These are phyloP conservation scores for Ophiocordyceps robertsii DNA, from an alignment of 2,329 filamentous ascomycete species.

Conservation along the genomic window DNA sequence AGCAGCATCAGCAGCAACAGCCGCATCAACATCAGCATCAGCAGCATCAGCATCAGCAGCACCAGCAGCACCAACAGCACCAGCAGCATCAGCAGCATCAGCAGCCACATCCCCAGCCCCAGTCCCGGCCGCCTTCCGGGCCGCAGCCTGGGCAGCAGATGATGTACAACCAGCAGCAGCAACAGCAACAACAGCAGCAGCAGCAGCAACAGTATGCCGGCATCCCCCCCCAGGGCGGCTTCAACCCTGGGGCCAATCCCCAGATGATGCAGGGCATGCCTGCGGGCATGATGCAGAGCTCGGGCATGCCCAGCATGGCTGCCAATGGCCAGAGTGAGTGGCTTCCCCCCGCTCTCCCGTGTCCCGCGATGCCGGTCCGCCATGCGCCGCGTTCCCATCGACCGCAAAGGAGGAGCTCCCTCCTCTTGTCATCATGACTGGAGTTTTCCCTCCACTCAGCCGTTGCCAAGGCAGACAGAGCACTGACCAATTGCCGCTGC, in stretches of 20 bases:
- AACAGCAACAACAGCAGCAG: constrained; percentile 34
- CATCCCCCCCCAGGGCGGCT: constrained; percentile 38
- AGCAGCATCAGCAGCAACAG: constrained; percentile 27
- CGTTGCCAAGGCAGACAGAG: neutral
- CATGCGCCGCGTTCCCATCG: neutral
- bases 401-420: neutral
- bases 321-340: constrained; percentile 47
- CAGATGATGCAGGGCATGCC: constrained; percentile 42
- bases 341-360: neutral
- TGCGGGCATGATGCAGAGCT: constrained; percentile 50
- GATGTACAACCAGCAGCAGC: constrained; percentile 41
- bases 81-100: constrained; percentile 30
- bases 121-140: constrained; percentile 27
- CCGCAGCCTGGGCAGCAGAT: constrained; percentile 31
- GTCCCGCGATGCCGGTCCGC: constrained; percentile 4
- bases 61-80: constrained; percentile 30
- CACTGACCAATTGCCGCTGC: constrained; percentile 6
- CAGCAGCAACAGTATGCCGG: constrained; percentile 36
- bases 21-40: constrained; percentile 25
- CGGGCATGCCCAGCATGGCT: constrained; percentile 44
- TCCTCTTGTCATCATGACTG: neutral
- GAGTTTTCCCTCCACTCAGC: neutral
- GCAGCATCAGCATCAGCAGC: constrained; percentile 30
- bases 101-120: constrained; percentile 31
- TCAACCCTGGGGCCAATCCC: constrained; percentile 35